These are phyloP conservation scores for Hymenoscyphus scutula DNA, from an alignment of 2,329 filamentous ascomycete genomes.

Conservation along the genomic window DNA sequence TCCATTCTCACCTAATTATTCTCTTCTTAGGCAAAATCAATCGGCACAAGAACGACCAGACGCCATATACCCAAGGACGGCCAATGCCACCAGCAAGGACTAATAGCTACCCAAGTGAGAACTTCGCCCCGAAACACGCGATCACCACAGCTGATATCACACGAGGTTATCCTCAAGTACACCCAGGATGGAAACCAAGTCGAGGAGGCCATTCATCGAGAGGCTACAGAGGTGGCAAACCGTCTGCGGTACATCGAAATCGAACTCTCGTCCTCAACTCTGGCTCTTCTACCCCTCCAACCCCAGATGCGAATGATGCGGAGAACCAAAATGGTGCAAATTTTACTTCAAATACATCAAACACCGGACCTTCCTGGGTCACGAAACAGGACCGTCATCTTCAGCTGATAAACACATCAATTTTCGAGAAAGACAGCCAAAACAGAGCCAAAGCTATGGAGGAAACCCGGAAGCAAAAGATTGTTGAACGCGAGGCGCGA, in stretches of 20 bases:
- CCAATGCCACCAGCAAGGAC: slow-evolving; percentile 15
- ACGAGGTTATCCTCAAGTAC: slow-evolving; percentile 29
- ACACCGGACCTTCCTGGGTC: slow-evolving; percentile 55
- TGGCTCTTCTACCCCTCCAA: slow-evolving; percentile 19
- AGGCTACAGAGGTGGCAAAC: slow-evolving; percentile 39
- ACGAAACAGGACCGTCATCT: slow-evolving; percentile 73
- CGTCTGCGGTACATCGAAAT: slow-evolving; percentile 48
- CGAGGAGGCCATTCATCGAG: slow-evolving; percentile 30
- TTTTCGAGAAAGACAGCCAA: slow-evolving; percentile 73
- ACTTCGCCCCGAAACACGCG: slow-evolving; percentile 9
- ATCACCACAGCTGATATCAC: slow-evolving; percentile 19
- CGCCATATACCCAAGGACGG: slow-evolving; percentile 33
- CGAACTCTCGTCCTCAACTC: slow-evolving; percentile 65
- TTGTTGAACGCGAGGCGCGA: slow-evolving; percentile 50
- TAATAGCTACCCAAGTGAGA: slow-evolving; percentile 26
- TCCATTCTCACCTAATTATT: slow-evolving; percentile 25
- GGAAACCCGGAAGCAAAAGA: slow-evolving; percentile 59
- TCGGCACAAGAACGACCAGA: slow-evolving; percentile 67
- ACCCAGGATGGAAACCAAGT: slow-evolving; percentile 29
- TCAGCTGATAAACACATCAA: slow-evolving; percentile 77
- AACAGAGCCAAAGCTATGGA: slow-evolving; percentile 69
- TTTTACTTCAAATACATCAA: slow-evolving; percentile 23
- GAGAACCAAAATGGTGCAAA: slow-evolving; percentile 24
- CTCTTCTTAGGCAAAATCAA: slow-evolving; percentile 68
- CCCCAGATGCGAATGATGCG: slow-evolving; percentile 6